A percentile compares a stretch with the other conserved stretches of the same genome.
Conservation (phyloP, 129 eudicot species). For the Helianthus tuberosus region DNA sequence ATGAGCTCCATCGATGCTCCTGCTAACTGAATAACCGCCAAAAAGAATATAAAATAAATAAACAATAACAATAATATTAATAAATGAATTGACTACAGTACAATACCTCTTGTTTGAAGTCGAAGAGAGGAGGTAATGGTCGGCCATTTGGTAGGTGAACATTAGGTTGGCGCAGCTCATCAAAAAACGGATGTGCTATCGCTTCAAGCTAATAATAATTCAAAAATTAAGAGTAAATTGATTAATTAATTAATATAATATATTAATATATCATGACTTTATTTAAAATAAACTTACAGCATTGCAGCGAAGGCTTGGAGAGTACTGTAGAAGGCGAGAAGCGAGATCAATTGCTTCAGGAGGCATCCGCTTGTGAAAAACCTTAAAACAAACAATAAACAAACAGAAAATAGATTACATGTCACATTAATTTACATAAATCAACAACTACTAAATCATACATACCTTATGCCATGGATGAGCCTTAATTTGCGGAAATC, state of each 20-base stretch:
- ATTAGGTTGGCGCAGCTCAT: constrained; percentile 88
- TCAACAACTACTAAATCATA: constrained; percentile 6
- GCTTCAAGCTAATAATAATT: constrained; percentile 71
- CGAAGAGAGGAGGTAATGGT: constrained; percentile 84
- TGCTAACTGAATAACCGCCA: constrained; percentile 41
- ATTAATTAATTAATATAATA: not conserved
- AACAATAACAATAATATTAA: not conserved
- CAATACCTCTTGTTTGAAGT: constrained; percentile 88
- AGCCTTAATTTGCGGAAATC: constrained; percentile 96
- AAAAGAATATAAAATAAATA: constrained; percentile 3
- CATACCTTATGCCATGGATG: constrained; percentile 98
- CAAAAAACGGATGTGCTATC: constrained; percentile 90
- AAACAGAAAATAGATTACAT: not conserved
- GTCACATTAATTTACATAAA: not conserved
- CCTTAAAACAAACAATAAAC: constrained; percentile 48
- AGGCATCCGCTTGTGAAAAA: constrained; percentile 94
- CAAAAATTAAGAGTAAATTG: not conserved
- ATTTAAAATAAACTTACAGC: constrained; percentile 63
- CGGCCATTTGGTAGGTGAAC: constrained; percentile 89
- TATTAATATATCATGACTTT: not conserved
- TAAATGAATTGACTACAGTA: not conserved
- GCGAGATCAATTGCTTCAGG: constrained; percentile 98
- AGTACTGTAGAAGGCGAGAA: constrained; percentile 88
- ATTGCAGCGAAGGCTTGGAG: constrained; percentile 96
- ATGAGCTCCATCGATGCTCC: constrained; percentile 84